phyloP scores from a whole-genome alignment of 2,329 filamentous ascomycete species.

The Talaromyces sp. region DNA sequence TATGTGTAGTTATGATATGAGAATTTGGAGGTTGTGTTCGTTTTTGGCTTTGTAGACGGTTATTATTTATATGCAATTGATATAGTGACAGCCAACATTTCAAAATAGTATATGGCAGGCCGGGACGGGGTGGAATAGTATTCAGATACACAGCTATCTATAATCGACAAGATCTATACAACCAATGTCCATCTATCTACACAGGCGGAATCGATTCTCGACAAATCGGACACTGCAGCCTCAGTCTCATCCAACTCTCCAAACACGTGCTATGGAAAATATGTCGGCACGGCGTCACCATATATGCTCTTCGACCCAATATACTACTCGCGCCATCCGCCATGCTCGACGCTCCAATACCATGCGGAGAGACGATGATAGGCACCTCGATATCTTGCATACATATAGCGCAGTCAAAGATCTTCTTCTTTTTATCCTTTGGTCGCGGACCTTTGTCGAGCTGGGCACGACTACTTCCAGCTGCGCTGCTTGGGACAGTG shows the following conservation, averaged over 20 bases:
- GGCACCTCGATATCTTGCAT: conserved; percentile 88
- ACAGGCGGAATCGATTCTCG: conserved; percentile 83
- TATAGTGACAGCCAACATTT: not conserved
- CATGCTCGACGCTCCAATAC: conserved; percentile 49
- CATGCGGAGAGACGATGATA: conserved; percentile 58
- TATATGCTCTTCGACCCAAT: conserved; percentile 79
- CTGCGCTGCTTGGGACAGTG: conserved; percentile 35
- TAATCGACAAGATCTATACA: not conserved
- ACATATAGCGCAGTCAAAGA: conserved; percentile 93
- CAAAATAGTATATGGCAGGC: too few species aligned
- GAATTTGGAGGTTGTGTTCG: conserved; percentile 18
- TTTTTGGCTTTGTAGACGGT: not conserved
- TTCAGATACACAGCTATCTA: not conserved
- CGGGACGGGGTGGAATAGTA: not conserved
- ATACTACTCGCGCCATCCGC: conserved; percentile 58
- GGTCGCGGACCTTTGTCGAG: conserved; percentile 36
- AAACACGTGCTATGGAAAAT: conserved; percentile 91
- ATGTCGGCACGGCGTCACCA: conserved; percentile 96
- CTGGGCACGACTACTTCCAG: conserved; percentile 1
- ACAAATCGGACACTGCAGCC: conserved; percentile 93
- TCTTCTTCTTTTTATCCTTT: conserved; percentile 54
- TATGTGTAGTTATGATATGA: conserved; percentile 25
- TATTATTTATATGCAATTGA: not conserved
- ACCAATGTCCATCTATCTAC: conserved; percentile 44
- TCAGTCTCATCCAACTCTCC: conserved; percentile 93